Conservation (phyloP, 2,329 filamentous ascomycete species). For the Monosporascus sp. region DNA sequence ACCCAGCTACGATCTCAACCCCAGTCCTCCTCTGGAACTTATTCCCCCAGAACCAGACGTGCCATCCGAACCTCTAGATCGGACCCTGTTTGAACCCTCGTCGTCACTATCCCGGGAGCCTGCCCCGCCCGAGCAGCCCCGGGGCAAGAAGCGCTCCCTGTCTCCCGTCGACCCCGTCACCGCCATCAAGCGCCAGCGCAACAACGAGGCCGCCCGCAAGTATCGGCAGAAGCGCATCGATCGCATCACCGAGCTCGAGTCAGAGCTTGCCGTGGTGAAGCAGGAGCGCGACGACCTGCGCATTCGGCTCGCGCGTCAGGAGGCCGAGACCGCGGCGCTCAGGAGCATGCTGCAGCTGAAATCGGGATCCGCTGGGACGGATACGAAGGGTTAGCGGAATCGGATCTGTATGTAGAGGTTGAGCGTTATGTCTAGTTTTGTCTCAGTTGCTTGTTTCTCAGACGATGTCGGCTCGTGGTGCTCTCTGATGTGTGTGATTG, state of each 20-base stretch:
- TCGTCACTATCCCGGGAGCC: constrained; percentile 5
- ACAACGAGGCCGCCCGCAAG: constrained; percentile 66
- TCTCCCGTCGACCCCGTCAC: constrained; percentile 25
- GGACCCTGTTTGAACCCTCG: background rate
- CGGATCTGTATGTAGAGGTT: constrained; percentile 9
- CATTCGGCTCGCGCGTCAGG: constrained; percentile 56
- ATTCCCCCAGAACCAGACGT: constrained; percentile 6
- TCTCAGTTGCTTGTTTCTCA: constrained; percentile 13
- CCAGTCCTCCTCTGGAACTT: constrained; percentile 13
- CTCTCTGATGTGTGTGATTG: constrained; percentile 13
- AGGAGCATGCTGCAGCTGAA: constrained; percentile 42
- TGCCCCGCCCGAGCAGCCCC: constrained; percentile 8
- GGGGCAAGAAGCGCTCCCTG: constrained; percentile 16
- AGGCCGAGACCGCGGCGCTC: constrained; percentile 60
- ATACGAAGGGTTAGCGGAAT: constrained; percentile 15
- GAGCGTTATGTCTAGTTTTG: constrained; percentile 3
- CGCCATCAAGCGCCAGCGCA: constrained; percentile 56
- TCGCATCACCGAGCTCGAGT: constrained; percentile 57
- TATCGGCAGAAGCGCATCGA: constrained; percentile 68
- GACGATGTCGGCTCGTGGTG: constrained; percentile 27
- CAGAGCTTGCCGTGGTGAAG: constrained; percentile 51
- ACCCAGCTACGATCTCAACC: constrained; percentile 11
- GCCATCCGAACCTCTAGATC: constrained; percentile 4
- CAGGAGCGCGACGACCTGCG: constrained; percentile 59
- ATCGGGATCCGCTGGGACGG: constrained; percentile 12